These are phyloP conservation scores for Aspergillus oerlinghausenensis DNA, from an alignment of 2,329 filamentous ascomycete species.

Conservation along the genomic window DNA sequence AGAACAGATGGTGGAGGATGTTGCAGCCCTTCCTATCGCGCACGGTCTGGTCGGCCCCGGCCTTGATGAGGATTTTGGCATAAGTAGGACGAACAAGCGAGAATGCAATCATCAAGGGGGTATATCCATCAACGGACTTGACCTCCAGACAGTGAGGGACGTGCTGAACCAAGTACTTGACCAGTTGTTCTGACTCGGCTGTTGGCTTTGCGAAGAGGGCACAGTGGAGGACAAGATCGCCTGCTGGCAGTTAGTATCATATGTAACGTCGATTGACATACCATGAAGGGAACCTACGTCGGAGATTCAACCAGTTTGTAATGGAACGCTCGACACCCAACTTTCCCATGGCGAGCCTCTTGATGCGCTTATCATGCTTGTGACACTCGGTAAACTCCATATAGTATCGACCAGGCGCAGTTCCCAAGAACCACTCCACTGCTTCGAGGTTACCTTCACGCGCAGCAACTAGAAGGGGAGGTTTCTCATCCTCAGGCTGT, in stretches of 20 bases:
- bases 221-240: constrained; percentile 58
- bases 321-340: constrained; percentile 63
- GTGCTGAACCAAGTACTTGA: constrained; percentile 62
- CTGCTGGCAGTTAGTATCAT: constrained; percentile 12
- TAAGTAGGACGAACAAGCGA: constrained; percentile 33
- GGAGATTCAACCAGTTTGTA: constrained; percentile 40
- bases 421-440: constrained; percentile 73
- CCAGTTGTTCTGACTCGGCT: constrained; percentile 48
- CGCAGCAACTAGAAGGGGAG: neutral
- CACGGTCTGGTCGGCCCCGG: constrained; percentile 64
- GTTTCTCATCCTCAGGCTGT: neutral
- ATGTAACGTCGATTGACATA: neutral
- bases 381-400: constrained; percentile 62
- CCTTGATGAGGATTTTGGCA: constrained; percentile 58
- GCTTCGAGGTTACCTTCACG: constrained; percentile 54
- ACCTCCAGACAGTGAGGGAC: constrained; percentile 60
- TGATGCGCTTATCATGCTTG: constrained; percentile 51
- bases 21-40: constrained; percentile 62
- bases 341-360: constrained; percentile 22
- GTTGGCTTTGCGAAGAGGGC: constrained; percentile 49
- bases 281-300: constrained; percentile 46
- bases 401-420: constrained; percentile 64
- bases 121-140: constrained; percentile 45
- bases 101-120: constrained; percentile 67
- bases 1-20: constrained; percentile 58